These are phyloP conservation scores for Chlamydomonas sp. DNA, from an alignment of 139 green algal genomes.

Conservation along the genomic window DNA sequence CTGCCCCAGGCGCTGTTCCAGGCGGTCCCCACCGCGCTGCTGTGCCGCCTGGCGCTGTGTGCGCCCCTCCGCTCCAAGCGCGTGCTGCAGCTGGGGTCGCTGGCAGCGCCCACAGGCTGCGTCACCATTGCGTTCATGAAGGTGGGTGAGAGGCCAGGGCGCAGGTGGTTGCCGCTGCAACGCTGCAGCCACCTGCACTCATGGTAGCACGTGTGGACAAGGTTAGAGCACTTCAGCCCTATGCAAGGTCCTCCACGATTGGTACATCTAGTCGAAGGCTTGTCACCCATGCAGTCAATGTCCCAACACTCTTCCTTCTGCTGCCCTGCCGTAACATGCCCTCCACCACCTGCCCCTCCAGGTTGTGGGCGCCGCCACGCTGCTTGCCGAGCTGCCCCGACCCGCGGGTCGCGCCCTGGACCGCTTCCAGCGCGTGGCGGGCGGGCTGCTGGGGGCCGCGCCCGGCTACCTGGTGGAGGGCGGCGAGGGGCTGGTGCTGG, in stretches of 20 bases:
- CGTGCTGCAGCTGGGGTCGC: not conserved
- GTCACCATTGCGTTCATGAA: slow-evolving; percentile 15
- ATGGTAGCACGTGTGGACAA: not conserved
- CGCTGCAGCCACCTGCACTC: not conserved
- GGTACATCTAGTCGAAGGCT: not conserved
- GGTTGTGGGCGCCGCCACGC: not conserved
- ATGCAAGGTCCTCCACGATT: no score
- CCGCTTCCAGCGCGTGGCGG: not conserved
- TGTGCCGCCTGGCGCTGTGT: slow-evolving; percentile 13
- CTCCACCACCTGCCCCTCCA: not conserved
- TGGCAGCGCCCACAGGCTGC: not conserved
- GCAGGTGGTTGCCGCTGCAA: not conserved
- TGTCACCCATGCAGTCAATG: not conserved
- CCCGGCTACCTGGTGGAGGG: not conserved
- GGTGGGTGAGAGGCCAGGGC: not conserved
- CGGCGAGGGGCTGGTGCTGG: not conserved
- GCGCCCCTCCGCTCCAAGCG: not conserved
- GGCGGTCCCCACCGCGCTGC: not conserved
- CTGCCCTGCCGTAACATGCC: not conserved
- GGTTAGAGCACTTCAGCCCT: no score
- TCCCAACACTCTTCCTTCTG: not conserved
- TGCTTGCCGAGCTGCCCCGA: not conserved
- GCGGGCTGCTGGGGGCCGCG: not conserved
- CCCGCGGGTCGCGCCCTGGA: not conserved
- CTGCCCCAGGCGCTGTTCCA: slow-evolving; percentile 3